Evolutionary conservation across 306 rosid species (phyloP).

Genomic region (Quercus wislizeni): DNA sequence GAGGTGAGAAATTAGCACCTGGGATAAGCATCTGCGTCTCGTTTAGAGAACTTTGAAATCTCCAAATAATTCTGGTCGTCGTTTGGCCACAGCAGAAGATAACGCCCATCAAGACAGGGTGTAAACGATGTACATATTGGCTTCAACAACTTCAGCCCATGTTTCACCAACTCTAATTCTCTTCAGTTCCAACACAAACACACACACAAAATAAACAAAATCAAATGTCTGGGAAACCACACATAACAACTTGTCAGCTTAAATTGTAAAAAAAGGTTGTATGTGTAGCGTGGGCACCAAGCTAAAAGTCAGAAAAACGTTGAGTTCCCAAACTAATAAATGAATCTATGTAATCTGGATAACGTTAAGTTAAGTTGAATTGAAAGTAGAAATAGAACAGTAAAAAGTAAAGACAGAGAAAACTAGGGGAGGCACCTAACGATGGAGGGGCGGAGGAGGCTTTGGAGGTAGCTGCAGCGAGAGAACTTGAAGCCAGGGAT

Average conservation of each 20-base stretch:
- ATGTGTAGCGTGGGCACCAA: too few species aligned
- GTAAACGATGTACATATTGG: conserved; percentile 81
- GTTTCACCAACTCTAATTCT: conserved; percentile 70
- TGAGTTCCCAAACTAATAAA: too few species aligned
- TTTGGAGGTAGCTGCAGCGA: conserved; percentile 86
- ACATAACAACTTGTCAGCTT: not conserved
- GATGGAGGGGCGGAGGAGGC: conserved; percentile 86
- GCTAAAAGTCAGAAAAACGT: too few species aligned
- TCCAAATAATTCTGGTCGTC: conserved; percentile 61
- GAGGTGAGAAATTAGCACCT: conserved; percentile 36
- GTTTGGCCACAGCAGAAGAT: conserved; percentile 76
- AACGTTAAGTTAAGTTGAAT: too few species aligned
- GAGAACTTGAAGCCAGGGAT: conserved; percentile 89
- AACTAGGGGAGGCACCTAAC: conserved; percentile 38
- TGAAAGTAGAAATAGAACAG: too few species aligned
- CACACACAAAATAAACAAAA: not conserved
- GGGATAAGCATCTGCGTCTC: conserved; percentile 77
- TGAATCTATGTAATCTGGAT: too few species aligned
- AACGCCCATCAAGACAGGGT: conserved; percentile 85
- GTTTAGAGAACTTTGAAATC: conserved; percentile 71
- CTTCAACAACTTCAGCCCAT: conserved; percentile 79
- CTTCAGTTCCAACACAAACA: conserved; percentile 19
- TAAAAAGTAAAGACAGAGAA: too few species aligned
- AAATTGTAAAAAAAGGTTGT: too few species aligned
- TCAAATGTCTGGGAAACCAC: not conserved